A percentile compares a stretch with the other conserved stretches of the same genome.
These are phyloP conservation scores for Chlorella sp. DNA, from an alignment of 139 green algal species.

Conservation along the genomic window DNA sequence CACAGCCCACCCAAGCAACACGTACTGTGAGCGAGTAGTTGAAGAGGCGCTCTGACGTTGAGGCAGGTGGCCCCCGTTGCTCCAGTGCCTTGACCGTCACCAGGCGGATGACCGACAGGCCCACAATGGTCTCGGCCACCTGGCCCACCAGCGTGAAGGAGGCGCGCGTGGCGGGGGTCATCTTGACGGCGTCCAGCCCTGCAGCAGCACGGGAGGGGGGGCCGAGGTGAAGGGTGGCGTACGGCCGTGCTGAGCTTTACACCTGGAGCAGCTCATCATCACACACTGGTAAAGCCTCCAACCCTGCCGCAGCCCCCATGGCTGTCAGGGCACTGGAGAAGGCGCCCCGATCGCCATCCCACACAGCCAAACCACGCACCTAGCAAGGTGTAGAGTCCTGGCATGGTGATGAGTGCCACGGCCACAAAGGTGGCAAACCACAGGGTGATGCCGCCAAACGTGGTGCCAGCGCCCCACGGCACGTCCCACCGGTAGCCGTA, in stretches of 20 bases:
- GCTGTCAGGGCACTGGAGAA: background rate
- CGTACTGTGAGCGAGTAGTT: constrained; percentile 18
- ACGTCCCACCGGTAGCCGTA: constrained; percentile 56
- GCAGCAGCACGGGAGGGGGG: background rate
- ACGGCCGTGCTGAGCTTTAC: background rate
- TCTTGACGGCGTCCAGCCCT: too few species aligned
- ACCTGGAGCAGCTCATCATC: too few species aligned
- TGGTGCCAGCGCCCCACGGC: constrained; percentile 58
- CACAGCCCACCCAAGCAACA: too few species aligned
- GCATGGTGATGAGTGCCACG: constrained; percentile 64
- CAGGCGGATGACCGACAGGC: constrained; percentile 41
- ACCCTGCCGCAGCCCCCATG: background rate
- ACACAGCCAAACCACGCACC: constrained; percentile 14
- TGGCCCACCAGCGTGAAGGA: constrained; percentile 33
- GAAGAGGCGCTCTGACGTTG: constrained; percentile 15
- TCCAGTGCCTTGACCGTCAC: constrained; percentile 21
- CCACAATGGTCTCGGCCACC: constrained; percentile 49
- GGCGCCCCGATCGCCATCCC: background rate
- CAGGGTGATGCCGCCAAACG: constrained; percentile 46
- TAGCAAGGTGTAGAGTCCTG: constrained; percentile 27
- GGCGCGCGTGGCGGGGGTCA: too few species aligned
- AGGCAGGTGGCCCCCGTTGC: background rate
- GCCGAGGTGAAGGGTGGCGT: background rate
- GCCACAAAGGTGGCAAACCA: constrained; percentile 63
- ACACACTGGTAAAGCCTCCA: too few species aligned